phyloP scores from a whole-genome alignment of 306 rosid genomes.

The Fagus sylvatica region DNA sequence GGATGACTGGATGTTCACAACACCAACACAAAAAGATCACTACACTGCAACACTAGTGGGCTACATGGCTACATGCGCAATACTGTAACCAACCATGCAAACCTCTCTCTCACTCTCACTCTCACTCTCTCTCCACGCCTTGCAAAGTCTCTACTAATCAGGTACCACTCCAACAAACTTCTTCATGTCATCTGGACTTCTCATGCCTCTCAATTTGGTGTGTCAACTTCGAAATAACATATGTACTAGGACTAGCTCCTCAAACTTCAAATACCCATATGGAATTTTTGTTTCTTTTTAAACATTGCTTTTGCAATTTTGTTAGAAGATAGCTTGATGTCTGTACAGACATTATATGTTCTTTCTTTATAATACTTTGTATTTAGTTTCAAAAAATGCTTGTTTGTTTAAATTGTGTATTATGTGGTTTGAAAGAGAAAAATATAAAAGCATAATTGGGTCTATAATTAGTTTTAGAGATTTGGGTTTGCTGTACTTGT shows the following conservation, averaged over 20 bases:
- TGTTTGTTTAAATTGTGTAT: background rate
- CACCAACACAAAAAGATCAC: constrained; percentile 42
- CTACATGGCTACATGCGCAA: constrained; percentile 27
- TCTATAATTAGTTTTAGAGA: background rate
- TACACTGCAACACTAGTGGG: constrained; percentile 13
- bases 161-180: constrained; percentile 26
- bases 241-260: no score
- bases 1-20: constrained; percentile 48
- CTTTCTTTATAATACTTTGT: background rate
- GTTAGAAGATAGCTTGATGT: background rate
- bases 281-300: no score
- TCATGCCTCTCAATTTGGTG: no score
- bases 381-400: background rate
- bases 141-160: constrained; percentile 22
- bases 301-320: background rate
- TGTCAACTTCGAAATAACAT: no score
- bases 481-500: background rate
- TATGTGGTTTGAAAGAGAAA: background rate
- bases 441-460: background rate
- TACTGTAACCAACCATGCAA: constrained; percentile 31
- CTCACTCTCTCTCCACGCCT: constrained; percentile 7
- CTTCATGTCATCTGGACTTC: background rate
- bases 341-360: background rate
- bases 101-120: constrained; percentile 15
- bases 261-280: no score